Base-by-base conservation (phyloP, 2,329 filamentous ascomycete species). In the Fusarium anguioides region DNA sequence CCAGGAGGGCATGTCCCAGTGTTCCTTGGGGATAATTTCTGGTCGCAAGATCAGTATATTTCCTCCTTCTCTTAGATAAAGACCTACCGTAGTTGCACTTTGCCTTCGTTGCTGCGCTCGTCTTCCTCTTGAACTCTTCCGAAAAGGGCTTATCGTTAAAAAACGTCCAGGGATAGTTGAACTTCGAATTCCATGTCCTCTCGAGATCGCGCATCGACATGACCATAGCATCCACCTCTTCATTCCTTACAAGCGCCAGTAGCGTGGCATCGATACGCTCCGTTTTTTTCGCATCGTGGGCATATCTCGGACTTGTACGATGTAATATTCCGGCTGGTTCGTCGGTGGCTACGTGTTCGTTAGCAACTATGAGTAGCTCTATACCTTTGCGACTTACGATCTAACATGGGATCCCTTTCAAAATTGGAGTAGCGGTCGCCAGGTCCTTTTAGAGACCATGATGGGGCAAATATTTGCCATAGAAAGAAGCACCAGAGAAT, bases 81-180 rank as follows among this genome's bases (percentile, higher is more conserved):
- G 10, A 44, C 81, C 51, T 86, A 94, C 91, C 92, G 77, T 96
- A 97, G 78, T 86, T 86, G 74, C 91, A 92, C 78, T 97, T 89
- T 44, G 95, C 96, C 70, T 97, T 97, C 18, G 95, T 98, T 48
- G 87, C 89, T 26, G 89, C 93, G 65, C 86, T 84, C 1, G 94
- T 98, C 78, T 86, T 88, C 73, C 82, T 83, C 81, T 96, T 98
- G 83, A 99, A 99, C 73, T 98, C 94, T 17, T 96, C 91, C 4
- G 91, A 90, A 75, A 99, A 99, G 17, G 93, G 92, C 50, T 92
- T 90, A 75, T 99, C 95, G 81, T 99, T 99, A 86, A 99, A 96
- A 79, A 99, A 99, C 10, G 94, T 97, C 93, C 96, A 99, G 0
- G 96, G 96, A 76, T 99, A 99, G 83, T 99, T 99, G 87, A 98